Base-by-base conservation (phyloP, 2,329 filamentous ascomycete species). In the Sphaceloma murrayae region DNA sequence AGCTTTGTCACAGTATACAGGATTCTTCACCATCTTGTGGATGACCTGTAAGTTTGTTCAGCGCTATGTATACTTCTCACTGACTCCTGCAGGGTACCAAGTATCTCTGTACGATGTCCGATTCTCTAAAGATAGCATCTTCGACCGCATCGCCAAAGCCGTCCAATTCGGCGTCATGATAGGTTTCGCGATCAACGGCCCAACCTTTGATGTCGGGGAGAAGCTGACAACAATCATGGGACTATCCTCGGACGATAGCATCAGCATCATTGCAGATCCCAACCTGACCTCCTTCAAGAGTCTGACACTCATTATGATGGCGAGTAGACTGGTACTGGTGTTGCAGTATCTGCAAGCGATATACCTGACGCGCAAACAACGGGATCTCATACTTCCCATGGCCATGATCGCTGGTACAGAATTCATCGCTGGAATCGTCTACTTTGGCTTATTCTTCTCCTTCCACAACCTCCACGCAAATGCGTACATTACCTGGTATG, bases 31-130 rank as follows among this genome's bases (percentile, higher is more conserved):
- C 16, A 65, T 82, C 13, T 63, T 82, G 4, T 82, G 78, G 78
- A 73, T 79, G 47, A 80, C 75, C n/a, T 83, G 79, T 78, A 67
- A 19, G 80, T 26, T 65, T 77, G 45, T 71, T 75, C 14, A 70
- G 71, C 5, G 61, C 80, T 2, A 79, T 76, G 55, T 77, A 82
- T 56, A n/a, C 72, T 81, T 27, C 74, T 10, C 14, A 14, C 33
- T 39, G 18, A 7, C n/a, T 8, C 8, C 4, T 8, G 32, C 8
- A n/a, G 82, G 79, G 79, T 69, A 80, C 26, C 67, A 78, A 48
- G 72, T 77, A 17, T 70, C 72, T 5, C 61, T 82, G 1, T 80
- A 77, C 56, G 79, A 83, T 58, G 72, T 82, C 26, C 75, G 78
- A 0, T 82, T 80, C 55, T 70, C 74, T 1, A 68, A 74, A 17